Percentiles rank a stretch among this genome's conserved stretches.
Evolutionary conservation across 2,329 filamentous ascomycete genomes (phyloP).

Genomic region (Leptographium wingfieldii): DNA sequence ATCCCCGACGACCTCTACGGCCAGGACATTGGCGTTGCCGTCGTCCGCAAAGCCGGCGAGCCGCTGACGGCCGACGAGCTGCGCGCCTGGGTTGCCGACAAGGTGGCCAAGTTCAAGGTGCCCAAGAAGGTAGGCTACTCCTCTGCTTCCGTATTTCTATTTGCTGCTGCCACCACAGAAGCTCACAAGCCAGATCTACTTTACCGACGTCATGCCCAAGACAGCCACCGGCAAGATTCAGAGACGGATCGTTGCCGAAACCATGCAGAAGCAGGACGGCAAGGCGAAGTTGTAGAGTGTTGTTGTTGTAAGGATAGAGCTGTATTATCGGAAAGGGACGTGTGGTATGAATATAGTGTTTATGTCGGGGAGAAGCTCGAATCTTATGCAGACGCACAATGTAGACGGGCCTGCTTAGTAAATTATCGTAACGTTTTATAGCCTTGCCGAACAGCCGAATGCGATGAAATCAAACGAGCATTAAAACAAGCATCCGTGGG

Average conservation of each 20-base stretch:
- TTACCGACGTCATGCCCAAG: constrained; percentile 76
- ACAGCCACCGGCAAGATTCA: constrained; percentile 89
- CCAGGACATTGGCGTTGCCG: constrained; percentile 65
- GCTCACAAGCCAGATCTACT: constrained; percentile 48
- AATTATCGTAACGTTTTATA: neutral
- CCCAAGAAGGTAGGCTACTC: constrained; percentile 55
- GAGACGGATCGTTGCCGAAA: constrained; percentile 71
- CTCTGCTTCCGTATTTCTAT: neutral
- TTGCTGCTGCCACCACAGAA: neutral
- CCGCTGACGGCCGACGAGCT: constrained; percentile 46
- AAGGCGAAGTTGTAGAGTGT: constrained; percentile 40
- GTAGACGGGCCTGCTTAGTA: too few relatives aligned
- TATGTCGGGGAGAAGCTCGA: neutral
- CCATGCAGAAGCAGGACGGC: constrained; percentile 60
- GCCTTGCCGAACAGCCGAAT: neutral
- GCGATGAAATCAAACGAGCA: neutral
- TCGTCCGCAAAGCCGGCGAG: constrained; percentile 58
- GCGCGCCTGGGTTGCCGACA: constrained; percentile 54
- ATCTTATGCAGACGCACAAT: too few relatives aligned
- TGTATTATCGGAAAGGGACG: neutral
- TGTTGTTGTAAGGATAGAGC: neutral
- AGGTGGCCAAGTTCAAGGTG: constrained; percentile 71
- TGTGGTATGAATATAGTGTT: neutral
- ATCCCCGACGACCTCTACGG: constrained; percentile 73
- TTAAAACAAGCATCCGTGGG: neutral